Evolutionary conservation across 2,329 filamentous ascomycete genomes (phyloP), one percentile per base, ranked within the genome.

Genomic region (Microcyclospora pomicola): DNA sequence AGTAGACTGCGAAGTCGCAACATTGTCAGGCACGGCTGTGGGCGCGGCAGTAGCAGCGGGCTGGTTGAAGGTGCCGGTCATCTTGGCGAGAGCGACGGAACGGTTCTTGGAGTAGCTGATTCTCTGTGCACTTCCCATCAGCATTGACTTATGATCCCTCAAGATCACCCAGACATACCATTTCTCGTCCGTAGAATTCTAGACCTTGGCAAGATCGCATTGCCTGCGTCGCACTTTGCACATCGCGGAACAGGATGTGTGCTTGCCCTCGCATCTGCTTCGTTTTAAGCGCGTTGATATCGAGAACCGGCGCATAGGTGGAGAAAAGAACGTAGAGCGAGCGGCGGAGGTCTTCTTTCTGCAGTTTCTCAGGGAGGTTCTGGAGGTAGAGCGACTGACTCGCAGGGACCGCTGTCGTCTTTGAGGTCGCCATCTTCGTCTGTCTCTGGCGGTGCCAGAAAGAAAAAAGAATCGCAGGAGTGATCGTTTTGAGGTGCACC

Each of bases 261-360:
- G 91, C 91, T 63, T 98, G 91, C 2, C 91, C 91, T 35, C 91
- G 80, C 87, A 96, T 95, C 64, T 85, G 85, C 59, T 71, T 71
- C 1, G 84, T 93, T 65, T 86, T 92, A 50, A 95, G 69, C 24
- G 84, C 83, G 35, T 95, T 82, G 14, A 98, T 75, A 58, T 98
- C 91, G 41, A 98, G 74, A 12, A 98, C 82, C 1, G 85, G 77
- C 31, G 91, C 91, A 58, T 94, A 93, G 11, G 86, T 93, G 9
- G 86, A 85, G 60, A 96, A 96, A 10, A 96, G 73, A 60, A 86
- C 82, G 65, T 98, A 98, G 24, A 98, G 72, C 5, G 81, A 80
- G 33, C 84, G 80, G 53, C 86, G 79, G 31, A 98, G 65, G 58
- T 96, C 87, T 43, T 75, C 69, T 61, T 96, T 98, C 54, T 82